Evolutionary conservation across 2,329 filamentous ascomycete species (phyloP).

Genomic region (Penicillium sp.): DNA sequence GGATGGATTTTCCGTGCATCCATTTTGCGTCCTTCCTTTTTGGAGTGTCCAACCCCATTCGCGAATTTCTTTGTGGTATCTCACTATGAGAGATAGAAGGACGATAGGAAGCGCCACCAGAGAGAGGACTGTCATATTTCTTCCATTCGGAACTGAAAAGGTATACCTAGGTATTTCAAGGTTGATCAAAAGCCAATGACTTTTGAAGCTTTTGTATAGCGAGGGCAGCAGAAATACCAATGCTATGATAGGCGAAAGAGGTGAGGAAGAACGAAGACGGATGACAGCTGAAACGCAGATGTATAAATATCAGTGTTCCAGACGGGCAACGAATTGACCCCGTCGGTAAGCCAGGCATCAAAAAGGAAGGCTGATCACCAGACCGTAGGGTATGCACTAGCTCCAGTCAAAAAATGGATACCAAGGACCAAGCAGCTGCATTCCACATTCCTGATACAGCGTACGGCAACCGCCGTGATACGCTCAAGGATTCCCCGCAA

Average conservation of each 20-base stretch:
- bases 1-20: slow-evolving; percentile 10
- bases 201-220: neutral
- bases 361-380: slow-evolving; percentile 20
- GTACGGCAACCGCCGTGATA: slow-evolving; percentile 22
- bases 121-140: slow-evolving; percentile 35
- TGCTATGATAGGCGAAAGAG: slow-evolving; percentile 6
- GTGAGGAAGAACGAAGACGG: slow-evolving; percentile 1
- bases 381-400: slow-evolving; percentile 14
- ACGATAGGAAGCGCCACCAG: slow-evolving; percentile 30
- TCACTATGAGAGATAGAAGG: slow-evolving; percentile 29
- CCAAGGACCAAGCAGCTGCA: slow-evolving; percentile 13
- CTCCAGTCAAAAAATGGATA: slow-evolving; percentile 14
- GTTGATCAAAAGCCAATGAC: no score
- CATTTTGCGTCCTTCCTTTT: slow-evolving; percentile 2
- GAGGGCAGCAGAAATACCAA: neutral
- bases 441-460: slow-evolving; percentile 22
- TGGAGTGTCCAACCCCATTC: slow-evolving; percentile 8
- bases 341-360: slow-evolving; percentile 12
- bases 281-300: slow-evolving; percentile 1
- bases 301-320: slow-evolving; percentile 18
- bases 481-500: slow-evolving; percentile 30
- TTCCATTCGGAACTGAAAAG: slow-evolving; percentile 14
- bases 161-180: neutral
- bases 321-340: slow-evolving; percentile 13
- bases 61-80: slow-evolving; percentile 23